Percentiles rank a stretch among this genome's conserved stretches.
Evolutionary conservation across 345 rosid genomes (phyloP).

Genomic region (Pseudoturritis turrita): DNA sequence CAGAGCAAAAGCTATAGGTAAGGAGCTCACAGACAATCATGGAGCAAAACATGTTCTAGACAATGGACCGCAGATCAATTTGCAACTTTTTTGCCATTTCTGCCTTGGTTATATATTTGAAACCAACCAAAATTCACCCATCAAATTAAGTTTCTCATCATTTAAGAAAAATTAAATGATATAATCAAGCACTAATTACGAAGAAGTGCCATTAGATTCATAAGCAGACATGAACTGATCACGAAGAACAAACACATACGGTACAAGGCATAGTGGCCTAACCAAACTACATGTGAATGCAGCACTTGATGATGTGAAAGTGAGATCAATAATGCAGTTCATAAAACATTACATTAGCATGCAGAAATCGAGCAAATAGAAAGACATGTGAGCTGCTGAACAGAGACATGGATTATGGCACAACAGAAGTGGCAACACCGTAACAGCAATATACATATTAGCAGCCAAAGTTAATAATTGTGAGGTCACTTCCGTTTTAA

Average conservation of each 20-base stretch:
- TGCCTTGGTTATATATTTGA: neutral
- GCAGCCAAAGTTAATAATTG: neutral
- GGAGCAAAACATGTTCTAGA: slow-evolving; percentile 3
- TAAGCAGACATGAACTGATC: neutral
- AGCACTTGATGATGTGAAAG: neutral
- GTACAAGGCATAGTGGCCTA: neutral
- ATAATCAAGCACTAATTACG: neutral
- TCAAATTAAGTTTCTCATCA: slow-evolving; percentile 3
- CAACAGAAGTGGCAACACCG: slow-evolving; percentile 4
- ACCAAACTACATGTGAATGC: neutral
- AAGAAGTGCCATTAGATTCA: neutral
- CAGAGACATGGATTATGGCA: slow-evolving; percentile 9
- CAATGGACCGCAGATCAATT: neutral
- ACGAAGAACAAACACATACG: neutral
- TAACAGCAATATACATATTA: neutral
- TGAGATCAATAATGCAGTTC: neutral
- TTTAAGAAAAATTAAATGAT: neutral
- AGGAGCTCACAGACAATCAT: neutral
- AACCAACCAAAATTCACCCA: neutral
- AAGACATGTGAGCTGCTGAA: neutral
- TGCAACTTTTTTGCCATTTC: neutral
- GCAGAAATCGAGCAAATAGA: slow-evolving; percentile 10
- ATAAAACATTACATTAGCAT: neutral
- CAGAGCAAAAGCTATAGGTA: slow-evolving; percentile 7
- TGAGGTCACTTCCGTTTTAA: neutral